Evolutionary conservation across 768 basidiomycete species (phyloP).

Genomic region (Sporobolomyces pararoseus): DNA sequence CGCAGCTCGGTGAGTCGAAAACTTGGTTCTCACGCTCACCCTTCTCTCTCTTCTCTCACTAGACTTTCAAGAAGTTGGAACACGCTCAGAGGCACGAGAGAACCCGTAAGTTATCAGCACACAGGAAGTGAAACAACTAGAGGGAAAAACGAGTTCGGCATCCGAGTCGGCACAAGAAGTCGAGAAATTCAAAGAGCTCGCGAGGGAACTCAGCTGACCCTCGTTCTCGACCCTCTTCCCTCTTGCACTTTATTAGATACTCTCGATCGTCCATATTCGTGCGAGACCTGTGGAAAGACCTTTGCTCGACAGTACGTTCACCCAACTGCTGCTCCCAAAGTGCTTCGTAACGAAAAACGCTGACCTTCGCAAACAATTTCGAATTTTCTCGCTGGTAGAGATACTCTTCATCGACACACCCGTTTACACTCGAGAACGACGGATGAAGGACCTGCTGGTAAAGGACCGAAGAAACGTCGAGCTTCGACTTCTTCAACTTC

Average conservation of each 20-base stretch:
- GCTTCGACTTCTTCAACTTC: slow-evolving; percentile 14
- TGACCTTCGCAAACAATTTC: background rate
- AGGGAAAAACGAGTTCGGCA: too few species aligned
- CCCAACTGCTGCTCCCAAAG: background rate
- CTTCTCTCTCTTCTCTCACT: background rate
- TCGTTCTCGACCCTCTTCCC: background rate
- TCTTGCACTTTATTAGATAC: slow-evolving; percentile 35
- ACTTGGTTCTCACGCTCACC: background rate
- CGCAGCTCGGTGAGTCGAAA: slow-evolving; percentile 54
- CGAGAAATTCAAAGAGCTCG: background rate
- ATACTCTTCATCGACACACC: slow-evolving; percentile 44
- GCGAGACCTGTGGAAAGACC: slow-evolving; percentile 43
- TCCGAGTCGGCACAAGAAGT: background rate
- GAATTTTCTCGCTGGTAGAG: slow-evolving; percentile 32
- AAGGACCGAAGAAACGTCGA: slow-evolving; percentile 23
- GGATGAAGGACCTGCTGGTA: slow-evolving; percentile 27
- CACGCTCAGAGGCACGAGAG: slow-evolving; percentile 45
- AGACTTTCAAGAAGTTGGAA: slow-evolving; percentile 45
- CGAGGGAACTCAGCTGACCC: slow-evolving; percentile 8
- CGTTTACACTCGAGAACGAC: slow-evolving; percentile 41
- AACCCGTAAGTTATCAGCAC: slow-evolving; percentile 44
- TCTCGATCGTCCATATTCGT: slow-evolving; percentile 43
- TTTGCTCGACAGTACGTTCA: slow-evolving; percentile 44
- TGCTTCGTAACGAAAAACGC: too few species aligned
- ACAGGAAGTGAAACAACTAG: too few species aligned